Evolutionary conservation across 1,284 basidiomycete genomes (phyloP).

Genomic region (Trichosporon inkin): DNA sequence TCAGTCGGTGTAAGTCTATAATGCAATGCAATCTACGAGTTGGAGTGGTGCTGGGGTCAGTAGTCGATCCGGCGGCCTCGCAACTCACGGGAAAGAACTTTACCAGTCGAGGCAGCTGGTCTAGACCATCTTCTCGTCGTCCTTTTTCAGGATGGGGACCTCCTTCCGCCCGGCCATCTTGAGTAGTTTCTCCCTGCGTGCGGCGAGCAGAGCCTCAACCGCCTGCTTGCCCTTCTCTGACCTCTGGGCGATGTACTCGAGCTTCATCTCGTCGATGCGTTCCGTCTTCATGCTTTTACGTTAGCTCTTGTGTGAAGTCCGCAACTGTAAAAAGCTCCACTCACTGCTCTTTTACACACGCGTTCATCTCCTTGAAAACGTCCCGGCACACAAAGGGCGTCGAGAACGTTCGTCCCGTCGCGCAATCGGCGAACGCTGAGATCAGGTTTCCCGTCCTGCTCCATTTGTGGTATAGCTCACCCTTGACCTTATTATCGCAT

Average conservation of each 20-base stretch:
- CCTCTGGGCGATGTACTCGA: conserved; percentile 47
- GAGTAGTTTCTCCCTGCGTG: conserved; percentile 31
- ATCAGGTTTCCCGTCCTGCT: background rate
- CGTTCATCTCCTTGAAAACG: conserved; percentile 66
- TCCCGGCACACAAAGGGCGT: conserved; percentile 75
- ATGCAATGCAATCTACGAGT: conserved; percentile 18
- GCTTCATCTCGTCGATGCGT: conserved; percentile 42
- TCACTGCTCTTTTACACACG: conserved; percentile 76
- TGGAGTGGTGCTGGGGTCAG: conserved; percentile 12
- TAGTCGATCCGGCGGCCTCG: no score
- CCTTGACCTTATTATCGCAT: conserved; percentile 71
- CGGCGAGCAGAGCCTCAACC: conserved; percentile 33
- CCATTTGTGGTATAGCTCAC: conserved; percentile 48
- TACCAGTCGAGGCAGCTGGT: background rate
- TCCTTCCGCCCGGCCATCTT: conserved; percentile 35
- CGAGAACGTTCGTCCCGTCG: conserved; percentile 72
- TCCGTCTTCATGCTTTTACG: conserved; percentile 39
- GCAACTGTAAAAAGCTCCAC: conserved; percentile 36
- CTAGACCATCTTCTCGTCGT: background rate
- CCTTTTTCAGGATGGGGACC: background rate
- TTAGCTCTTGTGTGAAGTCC: background rate
- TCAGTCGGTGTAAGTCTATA: conserved; percentile 1
- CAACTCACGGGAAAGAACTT: conserved; percentile 5
- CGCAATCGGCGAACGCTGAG: conserved; percentile 77
- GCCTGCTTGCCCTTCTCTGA: conserved; percentile 37